Evolutionary conservation across 1,139 yeast genomes (phyloP), one percentile per base, ranked within the genome.

Genomic region (Geotrichum reessii): DNA sequence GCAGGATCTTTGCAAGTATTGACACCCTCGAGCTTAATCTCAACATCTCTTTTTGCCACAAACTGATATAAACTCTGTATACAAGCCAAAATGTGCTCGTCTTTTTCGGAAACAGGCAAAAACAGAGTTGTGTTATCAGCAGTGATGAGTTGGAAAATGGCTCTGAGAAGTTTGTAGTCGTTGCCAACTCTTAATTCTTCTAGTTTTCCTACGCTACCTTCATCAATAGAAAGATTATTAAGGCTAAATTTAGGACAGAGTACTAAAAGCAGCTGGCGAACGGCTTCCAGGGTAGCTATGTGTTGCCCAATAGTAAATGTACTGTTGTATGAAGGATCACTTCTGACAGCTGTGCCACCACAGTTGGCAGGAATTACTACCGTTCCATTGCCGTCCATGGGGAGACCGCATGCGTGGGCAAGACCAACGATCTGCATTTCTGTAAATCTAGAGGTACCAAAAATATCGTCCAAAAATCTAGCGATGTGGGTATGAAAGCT

Each of bases 111-210:
- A 19, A 65, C 66, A 7, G 63, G 62, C 37, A 68, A 56, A 58
- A 64, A 63, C 49, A 64, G 64, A 31, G 37, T 31, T n/a, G 37
- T 31, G 7, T 63, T 59, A 24, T 60, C 60, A 21, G 49, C 51
- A 19, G 53, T 48, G 17, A 64, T 59, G 9, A 61, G 52, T 59
- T 72, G 75, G 14, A 78, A 66, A 21, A 71, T 56, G 21, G 70
- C 66, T 6, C 76, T 62, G 49, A 73, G 56, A 44, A 71, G 64
- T 54, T 64, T 65, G 63, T 72, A 73, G 58, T 72, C 73, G 52
- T 65, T 69, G n/a, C 73, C 67, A 11, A 69, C 68, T 24, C 73
- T 66, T 52, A 73, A 66, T 62, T 73, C 74, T 58, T 73, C 76
- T 44, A 72, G 66, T 52, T 66, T 66, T 12, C 65, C 63, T 11